Evolutionary conservation across 2,329 filamentous ascomycete species (phyloP).

Genomic region (Lachnellula occidentalis): DNA sequence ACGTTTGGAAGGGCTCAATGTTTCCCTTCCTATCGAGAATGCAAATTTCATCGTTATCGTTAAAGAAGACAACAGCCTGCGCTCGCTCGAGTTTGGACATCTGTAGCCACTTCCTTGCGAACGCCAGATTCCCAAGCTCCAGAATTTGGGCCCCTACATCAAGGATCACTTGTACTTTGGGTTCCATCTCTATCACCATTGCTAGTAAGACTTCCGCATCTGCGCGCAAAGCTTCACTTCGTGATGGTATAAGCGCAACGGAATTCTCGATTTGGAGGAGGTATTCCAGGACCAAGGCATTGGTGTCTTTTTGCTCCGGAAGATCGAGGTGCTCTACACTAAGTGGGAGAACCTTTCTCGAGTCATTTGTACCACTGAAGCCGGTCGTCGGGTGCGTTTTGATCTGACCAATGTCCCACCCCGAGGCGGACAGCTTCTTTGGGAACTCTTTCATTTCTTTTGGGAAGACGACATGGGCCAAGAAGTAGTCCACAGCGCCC

Average conservation of each 20-base stretch:
- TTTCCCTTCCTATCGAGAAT: conserved; percentile 45
- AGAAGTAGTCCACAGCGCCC: conserved; percentile 55
- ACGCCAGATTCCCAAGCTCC: conserved; percentile 50
- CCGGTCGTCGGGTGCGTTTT: conserved; percentile 51
- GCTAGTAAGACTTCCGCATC: conserved; percentile 39
- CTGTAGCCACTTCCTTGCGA: conserved; percentile 49
- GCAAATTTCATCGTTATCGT: conserved; percentile 46
- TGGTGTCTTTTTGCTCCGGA: conserved; percentile 52
- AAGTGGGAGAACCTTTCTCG: conserved; percentile 49
- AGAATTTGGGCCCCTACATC: conserved; percentile 67
- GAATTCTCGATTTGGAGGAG: conserved; percentile 50
- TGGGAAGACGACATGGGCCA: conserved; percentile 53
- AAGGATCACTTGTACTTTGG: conserved; percentile 52
- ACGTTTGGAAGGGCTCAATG: conserved; percentile 47
- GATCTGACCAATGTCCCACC: conserved; percentile 55
- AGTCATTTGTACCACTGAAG: conserved; percentile 67
- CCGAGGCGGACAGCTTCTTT: conserved; percentile 57
- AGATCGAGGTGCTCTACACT: conserved; percentile 50
- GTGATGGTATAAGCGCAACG: conserved; percentile 28
- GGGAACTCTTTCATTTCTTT: conserved; percentile 59
- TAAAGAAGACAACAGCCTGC: conserved; percentile 52
- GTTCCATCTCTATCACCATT: conserved; percentile 35
- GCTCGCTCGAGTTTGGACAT: conserved; percentile 15
- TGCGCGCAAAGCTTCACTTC: not conserved
- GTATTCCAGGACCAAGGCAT: conserved; percentile 57